Conservation (phyloP, 2,329 filamentous ascomycete genomes). For the Cylindrodendrum hubeiense region DNA sequence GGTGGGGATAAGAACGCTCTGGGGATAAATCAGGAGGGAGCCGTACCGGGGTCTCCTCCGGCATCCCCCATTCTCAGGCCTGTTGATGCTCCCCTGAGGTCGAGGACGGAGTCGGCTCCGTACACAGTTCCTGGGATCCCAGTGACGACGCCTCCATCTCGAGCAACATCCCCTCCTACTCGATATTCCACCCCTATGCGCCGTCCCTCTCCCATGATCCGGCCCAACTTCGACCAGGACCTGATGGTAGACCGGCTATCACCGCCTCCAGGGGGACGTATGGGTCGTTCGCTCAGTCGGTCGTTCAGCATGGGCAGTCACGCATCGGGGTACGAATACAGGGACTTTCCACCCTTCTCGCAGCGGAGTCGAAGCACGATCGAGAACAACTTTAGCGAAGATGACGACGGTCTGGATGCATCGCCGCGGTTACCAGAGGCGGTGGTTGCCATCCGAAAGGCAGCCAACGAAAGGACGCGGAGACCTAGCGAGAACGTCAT, state of each 20-base stretch:
- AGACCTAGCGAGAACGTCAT: slow-evolving; percentile 44
- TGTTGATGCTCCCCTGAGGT: slow-evolving; percentile 36
- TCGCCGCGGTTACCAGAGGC: slow-evolving; percentile 51
- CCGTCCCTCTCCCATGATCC: slow-evolving; percentile 50
- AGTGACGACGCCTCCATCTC: slow-evolving; percentile 42
- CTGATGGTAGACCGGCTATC: slow-evolving; percentile 54
- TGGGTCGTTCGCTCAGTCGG: slow-evolving; percentile 49
- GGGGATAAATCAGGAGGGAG: slow-evolving; percentile 47
- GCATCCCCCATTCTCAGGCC: slow-evolving; percentile 49
- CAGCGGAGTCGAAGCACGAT: slow-evolving; percentile 50
- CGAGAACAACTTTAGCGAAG: slow-evolving; percentile 37
- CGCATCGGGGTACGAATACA: slow-evolving; percentile 47
- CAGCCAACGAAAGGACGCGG: slow-evolving; percentile 34
- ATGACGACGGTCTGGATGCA: slow-evolving; percentile 44
- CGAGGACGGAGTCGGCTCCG: slow-evolving; percentile 46
- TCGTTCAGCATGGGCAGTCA: slow-evolving; percentile 52
- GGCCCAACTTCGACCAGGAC: slow-evolving; percentile 53
- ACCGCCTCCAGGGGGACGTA: slow-evolving; percentile 47
- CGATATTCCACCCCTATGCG: slow-evolving; percentile 46
- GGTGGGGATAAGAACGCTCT: slow-evolving; percentile 45
- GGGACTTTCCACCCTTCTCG: slow-evolving; percentile 52
- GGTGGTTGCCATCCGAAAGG: slow-evolving; percentile 47
- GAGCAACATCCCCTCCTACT: slow-evolving; percentile 45
- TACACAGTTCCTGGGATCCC: slow-evolving; percentile 28
- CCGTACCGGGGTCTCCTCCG: slow-evolving; percentile 37